Evolutionary conservation across 768 basidiomycete species (phyloP).

Genomic region (Tricholoma bakamatsutake): DNA sequence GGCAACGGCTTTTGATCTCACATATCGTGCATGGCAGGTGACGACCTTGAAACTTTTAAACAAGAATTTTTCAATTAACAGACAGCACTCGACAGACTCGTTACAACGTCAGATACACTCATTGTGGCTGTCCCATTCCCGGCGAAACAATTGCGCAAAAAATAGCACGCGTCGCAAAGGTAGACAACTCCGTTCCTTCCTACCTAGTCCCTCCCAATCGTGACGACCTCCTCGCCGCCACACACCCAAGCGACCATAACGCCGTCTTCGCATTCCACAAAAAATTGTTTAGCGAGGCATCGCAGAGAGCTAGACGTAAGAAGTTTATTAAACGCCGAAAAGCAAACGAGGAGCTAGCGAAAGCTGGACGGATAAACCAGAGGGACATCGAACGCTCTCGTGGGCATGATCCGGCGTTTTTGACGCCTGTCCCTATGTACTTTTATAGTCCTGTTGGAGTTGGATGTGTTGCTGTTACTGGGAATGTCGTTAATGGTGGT

Average conservation of each 20-base stretch:
- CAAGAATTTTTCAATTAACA: not conserved
- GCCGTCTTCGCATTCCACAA: conserved; percentile 1
- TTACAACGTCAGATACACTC: conserved; percentile 41
- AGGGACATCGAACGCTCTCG: conserved; percentile 6
- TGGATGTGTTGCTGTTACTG: conserved; percentile 17
- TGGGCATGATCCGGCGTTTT: conserved; percentile 29
- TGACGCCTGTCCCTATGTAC: conserved; percentile 31
- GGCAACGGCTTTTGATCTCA: conserved; percentile 22
- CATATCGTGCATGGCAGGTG: conserved; percentile 21
- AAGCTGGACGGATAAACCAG: conserved; percentile 15
- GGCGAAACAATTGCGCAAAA: conserved; percentile 36
- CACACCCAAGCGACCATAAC: conserved; percentile 38
- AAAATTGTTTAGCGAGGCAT: not conserved
- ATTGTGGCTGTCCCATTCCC: conserved; percentile 48
- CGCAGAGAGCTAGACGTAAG: not conserved
- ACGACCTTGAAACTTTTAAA: not conserved
- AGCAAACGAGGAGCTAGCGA: conserved; percentile 16
- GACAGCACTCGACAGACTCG: conserved; percentile 23
- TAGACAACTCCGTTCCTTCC: conserved; percentile 15
- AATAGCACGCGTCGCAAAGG: conserved; percentile 26
- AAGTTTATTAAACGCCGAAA: not conserved
- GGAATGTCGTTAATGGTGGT: conserved; percentile 17
- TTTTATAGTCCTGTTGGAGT: conserved; percentile 4
- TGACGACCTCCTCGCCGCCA: conserved; percentile 35
- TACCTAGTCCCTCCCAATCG: conserved; percentile 26